phyloP scores from a whole-genome alignment of 169 alveolate genomes.

The Cryptosporidium felis region DNA sequence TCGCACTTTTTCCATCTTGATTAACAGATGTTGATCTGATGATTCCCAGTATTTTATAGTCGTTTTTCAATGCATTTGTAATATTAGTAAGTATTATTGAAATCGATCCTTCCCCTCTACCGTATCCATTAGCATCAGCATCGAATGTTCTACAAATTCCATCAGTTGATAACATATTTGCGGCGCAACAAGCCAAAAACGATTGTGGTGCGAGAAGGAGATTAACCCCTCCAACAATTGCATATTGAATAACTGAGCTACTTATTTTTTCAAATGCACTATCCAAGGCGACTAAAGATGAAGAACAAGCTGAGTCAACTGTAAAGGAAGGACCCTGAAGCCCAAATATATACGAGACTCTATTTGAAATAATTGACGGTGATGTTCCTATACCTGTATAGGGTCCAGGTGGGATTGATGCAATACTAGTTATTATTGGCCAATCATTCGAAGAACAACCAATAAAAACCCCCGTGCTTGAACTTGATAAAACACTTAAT shows the following conservation, averaged over 20 bases:
- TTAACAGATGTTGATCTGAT: constrained; percentile 49
- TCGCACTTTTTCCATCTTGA: constrained; percentile 71
- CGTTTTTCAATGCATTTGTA: constrained; percentile 31
- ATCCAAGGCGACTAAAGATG: constrained; percentile 78
- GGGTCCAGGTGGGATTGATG: constrained; percentile 72
- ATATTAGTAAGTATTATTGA: constrained; percentile 59
- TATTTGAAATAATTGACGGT: constrained; percentile 74
- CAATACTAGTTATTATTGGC: constrained; percentile 71
- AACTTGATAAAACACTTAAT: neutral
- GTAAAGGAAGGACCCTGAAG: constrained; percentile 76
- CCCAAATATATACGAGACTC: constrained; percentile 75
- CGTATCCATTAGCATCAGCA: constrained; percentile 78
- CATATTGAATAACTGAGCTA: neutral
- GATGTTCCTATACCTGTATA: constrained; percentile 75
- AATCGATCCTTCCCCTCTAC: constrained; percentile 80
- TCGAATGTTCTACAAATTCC: constrained; percentile 82
- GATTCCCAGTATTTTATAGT: constrained; percentile 19
- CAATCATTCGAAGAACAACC: constrained; percentile 75
- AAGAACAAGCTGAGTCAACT: constrained; percentile 80
- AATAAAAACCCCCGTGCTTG: constrained; percentile 73
- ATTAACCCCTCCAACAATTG: constrained; percentile 70
- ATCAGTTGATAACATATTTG: constrained; percentile 77
- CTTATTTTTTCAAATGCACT: constrained; percentile 69
- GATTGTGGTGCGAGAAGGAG: constrained; percentile 60
- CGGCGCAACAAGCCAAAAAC: constrained; percentile 72